Percentiles rank a stretch among this genome's conserved stretches.
phyloP scores from a whole-genome alignment of 1,139 yeast species.

The Candida labiduridarum region DNA sequence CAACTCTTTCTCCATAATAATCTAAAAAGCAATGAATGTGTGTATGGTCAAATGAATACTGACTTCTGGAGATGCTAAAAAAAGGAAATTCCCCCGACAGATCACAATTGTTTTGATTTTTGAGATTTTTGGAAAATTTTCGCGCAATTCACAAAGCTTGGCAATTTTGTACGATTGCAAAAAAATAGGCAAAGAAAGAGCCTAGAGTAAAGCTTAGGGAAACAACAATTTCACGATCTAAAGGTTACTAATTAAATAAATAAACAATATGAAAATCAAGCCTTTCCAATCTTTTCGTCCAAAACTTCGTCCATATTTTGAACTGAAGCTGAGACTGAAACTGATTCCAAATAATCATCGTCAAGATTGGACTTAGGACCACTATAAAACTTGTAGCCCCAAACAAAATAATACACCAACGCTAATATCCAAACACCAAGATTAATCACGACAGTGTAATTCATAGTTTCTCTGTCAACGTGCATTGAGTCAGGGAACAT shows the following conservation, averaged over 20 bases:
- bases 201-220: background rate
- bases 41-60: too few species aligned
- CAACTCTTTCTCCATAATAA: conserved; percentile 4
- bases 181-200: background rate
- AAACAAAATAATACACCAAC: conserved; percentile 28
- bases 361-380: conserved; percentile 41
- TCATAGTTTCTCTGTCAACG: conserved; percentile 35
- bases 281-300: background rate
- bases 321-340: background rate
- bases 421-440: conserved; percentile 39
- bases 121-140: background rate
- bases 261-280: background rate
- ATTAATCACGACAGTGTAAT: conserved; percentile 38
- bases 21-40: background rate
- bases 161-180: background rate
- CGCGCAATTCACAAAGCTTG: background rate
- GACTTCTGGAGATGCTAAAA: background rate
- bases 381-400: conserved; percentile 31
- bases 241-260: background rate
- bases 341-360: conserved; percentile 9
- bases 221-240: background rate
- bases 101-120: conserved; percentile 1
- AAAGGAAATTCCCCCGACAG: background rate
- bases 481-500: conserved; percentile 41
- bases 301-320: conserved; percentile 4